These are phyloP conservation scores for Pichia sp. DNA, from an alignment of 1,139 yeast species.

Conservation along the genomic window DNA sequence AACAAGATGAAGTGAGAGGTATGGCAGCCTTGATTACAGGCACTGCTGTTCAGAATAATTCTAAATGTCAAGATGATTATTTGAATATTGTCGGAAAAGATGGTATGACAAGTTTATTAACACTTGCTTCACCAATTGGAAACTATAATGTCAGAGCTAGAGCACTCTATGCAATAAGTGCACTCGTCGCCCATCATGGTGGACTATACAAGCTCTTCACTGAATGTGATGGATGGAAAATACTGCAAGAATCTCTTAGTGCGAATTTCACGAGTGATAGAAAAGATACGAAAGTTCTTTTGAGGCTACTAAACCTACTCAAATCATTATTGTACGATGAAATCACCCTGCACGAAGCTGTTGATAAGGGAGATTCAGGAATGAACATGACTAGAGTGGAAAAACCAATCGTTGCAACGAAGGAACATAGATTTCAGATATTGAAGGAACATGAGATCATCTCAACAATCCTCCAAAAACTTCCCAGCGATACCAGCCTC, in stretches of 20 bases:
- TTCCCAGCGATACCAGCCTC: slow-evolving; percentile 33
- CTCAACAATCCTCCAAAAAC: slow-evolving; percentile 9
- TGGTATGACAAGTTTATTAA: slow-evolving; percentile 10
- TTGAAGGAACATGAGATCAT: slow-evolving; percentile 35
- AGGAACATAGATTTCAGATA: slow-evolving; percentile 27
- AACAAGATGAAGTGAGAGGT: slow-evolving; percentile 44
- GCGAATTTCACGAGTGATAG: slow-evolving; percentile 27
- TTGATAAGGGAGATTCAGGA: too few relatives aligned
- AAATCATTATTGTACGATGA: slow-evolving; percentile 53
- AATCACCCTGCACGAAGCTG: too few relatives aligned
- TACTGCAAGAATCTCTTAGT: slow-evolving; percentile 19
- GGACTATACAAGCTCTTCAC: slow-evolving; percentile 51
- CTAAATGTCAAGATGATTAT: slow-evolving; percentile 61
- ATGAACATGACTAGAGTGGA: too few relatives aligned
- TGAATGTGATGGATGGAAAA: slow-evolving; percentile 56
- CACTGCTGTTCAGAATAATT: slow-evolving; percentile 89
- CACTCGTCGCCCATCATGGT: slow-evolving; percentile 64
- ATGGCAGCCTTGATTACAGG: slow-evolving; percentile 72
- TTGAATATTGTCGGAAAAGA: slow-evolving; percentile 33
- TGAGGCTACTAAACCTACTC: slow-evolving; percentile 51
- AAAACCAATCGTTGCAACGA: too few relatives aligned
- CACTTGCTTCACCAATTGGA: slow-evolving; percentile 9
- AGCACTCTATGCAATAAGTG: slow-evolving; percentile 71
- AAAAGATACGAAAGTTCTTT: slow-evolving; percentile 36
- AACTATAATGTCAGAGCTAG: slow-evolving; percentile 39